A percentile compares a stretch with the other conserved stretches of the same genome.
These are phyloP conservation scores for Pugionium cornutum DNA, from an alignment of 345 rosid genomes.

Conservation along the genomic window DNA sequence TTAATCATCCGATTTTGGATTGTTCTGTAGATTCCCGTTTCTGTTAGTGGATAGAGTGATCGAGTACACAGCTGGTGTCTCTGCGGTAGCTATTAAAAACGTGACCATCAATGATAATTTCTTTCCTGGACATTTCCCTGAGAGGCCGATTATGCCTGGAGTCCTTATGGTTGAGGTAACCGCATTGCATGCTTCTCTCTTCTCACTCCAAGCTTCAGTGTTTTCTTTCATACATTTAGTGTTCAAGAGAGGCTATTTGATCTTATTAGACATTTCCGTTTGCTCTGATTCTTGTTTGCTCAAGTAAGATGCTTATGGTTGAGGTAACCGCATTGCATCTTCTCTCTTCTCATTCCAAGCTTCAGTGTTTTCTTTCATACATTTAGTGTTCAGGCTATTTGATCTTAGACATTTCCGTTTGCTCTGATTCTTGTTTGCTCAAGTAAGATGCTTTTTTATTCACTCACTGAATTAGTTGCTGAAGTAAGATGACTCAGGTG, in stretches of 20 bases:
- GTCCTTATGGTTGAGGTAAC: constrained; percentile 95
- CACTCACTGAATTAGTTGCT: too few species aligned
- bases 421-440: constrained; percentile 65
- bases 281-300: constrained; percentile 71
- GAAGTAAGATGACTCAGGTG: constrained; percentile 69
- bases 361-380: too few species aligned
- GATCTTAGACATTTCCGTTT: constrained; percentile 93
- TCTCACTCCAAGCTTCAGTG: too few species aligned
- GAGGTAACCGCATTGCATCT: constrained; percentile 47
- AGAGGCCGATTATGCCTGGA: constrained; percentile 98
- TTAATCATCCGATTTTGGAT: background rate
- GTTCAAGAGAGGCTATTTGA: too few species aligned
- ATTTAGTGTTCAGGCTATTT: too few species aligned
- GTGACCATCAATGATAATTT: constrained; percentile 98
- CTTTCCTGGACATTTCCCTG: constrained; percentile 99
- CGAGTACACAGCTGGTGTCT: constrained; percentile 90
- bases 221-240: too few species aligned
- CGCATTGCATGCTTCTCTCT: too few species aligned
- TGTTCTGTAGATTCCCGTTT: constrained; percentile 80
- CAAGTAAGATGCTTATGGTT: constrained; percentile 59
- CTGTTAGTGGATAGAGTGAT: constrained; percentile 96
- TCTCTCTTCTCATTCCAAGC: too few species aligned
- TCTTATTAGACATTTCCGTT: constrained; percentile 98
- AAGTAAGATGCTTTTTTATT: constrained; percentile 35
- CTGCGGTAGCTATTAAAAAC: constrained; percentile 92